Conservation (phyloP, 1,139 yeast species). For the Debaryomyces sp. region DNA sequence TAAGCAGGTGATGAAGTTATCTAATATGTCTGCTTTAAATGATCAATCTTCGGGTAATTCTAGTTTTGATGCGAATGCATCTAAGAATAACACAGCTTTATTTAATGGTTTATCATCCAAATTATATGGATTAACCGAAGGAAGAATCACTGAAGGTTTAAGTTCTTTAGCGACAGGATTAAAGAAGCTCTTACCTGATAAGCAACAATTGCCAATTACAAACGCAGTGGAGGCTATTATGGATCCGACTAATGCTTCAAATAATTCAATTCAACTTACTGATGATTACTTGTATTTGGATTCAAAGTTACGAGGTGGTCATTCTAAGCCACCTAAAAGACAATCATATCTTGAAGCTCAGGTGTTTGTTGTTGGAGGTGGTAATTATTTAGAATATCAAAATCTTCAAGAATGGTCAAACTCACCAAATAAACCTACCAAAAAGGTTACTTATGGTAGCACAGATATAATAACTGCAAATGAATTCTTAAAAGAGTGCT, state of each 20-base stretch:
- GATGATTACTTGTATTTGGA: conserved; percentile 91
- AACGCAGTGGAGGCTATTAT: conserved; percentile 87
- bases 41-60: conserved; percentile 15
- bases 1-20: conserved; percentile 75
- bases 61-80: conserved; percentile 18
- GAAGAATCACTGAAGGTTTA: conserved; percentile 73
- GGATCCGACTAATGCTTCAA: conserved; percentile 73
- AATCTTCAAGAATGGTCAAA: conserved; percentile 84
- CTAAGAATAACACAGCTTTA: conserved; percentile 57
- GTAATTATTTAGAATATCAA: conserved; percentile 91
- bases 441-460: conserved; percentile 78
- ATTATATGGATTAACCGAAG: conserved; percentile 84
- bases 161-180: conserved; percentile 88
- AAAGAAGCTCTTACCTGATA: conserved; percentile 84
- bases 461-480: conserved; percentile 79
- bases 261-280: conserved; percentile 65
- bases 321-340: conserved; percentile 85
- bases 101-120: conserved; percentile 78
- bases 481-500: conserved; percentile 75
- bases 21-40: conserved; percentile 40
- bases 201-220: conserved; percentile 85
- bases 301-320: conserved; percentile 89
- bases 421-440: conserved; percentile 45
- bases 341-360: conserved; percentile 78
- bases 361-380: conserved; percentile 96